These are phyloP conservation scores for Zalaria sp. DNA, from an alignment of 2,329 filamentous ascomycete genomes.

Conservation along the genomic window DNA sequence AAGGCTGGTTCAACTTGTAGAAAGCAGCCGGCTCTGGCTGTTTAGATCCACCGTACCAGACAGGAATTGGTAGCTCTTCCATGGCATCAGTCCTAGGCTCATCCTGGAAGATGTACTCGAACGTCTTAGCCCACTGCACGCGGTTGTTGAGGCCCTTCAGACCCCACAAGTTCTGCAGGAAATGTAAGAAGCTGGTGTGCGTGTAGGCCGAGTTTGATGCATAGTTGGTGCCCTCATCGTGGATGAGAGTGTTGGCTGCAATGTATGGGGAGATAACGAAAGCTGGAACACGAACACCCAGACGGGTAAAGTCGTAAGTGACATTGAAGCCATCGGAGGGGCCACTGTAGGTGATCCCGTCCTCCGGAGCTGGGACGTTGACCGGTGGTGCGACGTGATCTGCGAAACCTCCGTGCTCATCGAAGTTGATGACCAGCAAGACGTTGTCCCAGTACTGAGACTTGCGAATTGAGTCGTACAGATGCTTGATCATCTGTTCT, in stretches of 20 bases:
- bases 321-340: conserved; percentile 18
- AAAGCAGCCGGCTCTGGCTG: conserved; percentile 20
- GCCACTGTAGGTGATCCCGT: conserved; percentile 19
- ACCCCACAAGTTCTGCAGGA: conserved; percentile 25
- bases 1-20: conserved; percentile 5
- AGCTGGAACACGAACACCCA: conserved; percentile 24
- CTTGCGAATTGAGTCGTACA: conserved; percentile 28
- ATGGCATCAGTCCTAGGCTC: conserved; percentile 12
- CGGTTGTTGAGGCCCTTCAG: conserved; percentile 26
- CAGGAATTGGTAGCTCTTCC: conserved; percentile 16
- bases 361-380: conserved; percentile 19
- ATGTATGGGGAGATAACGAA: conserved; percentile 22
- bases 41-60: conserved; percentile 20
- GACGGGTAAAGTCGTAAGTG: conserved; percentile 24
- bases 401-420: conserved; percentile 27
- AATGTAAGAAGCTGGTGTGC: conserved; percentile 25
- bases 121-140: conserved; percentile 28
- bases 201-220: conserved; percentile 23
- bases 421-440: conserved; percentile 26
- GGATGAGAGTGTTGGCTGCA: conserved; percentile 19
- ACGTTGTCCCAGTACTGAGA: conserved; percentile 26
- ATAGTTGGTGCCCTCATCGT: conserved; percentile 24
- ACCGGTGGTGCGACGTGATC: conserved; percentile 25
- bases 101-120: conserved; percentile 22
- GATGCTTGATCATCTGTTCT: conserved; percentile 24